A percentile compares a stretch with the other conserved stretches of the same genome.
phyloP scores from a whole-genome alignment of 129 eudicot species.

The Saussurea involucrata region DNA sequence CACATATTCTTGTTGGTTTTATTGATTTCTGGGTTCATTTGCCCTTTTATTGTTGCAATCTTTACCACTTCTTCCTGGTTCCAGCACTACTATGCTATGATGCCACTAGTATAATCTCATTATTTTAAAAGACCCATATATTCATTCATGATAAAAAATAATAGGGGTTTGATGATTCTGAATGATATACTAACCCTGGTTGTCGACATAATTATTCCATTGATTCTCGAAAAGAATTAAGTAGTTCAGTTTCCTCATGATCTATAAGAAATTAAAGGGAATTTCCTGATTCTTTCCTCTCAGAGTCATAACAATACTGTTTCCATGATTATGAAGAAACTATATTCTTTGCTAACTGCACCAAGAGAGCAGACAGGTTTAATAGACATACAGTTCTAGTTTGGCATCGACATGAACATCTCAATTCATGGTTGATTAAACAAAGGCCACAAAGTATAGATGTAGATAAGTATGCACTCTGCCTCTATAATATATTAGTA shows the following conservation, averaged over 20 bases:
- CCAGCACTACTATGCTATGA: constrained; percentile 1
- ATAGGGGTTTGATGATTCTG: constrained; percentile 20
- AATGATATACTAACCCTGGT: background rate
- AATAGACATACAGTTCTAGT: background rate
- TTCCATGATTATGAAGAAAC: background rate
- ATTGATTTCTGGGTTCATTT: constrained; percentile 16
- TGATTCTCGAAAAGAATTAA: background rate
- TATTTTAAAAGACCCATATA: background rate
- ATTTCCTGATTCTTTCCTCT: background rate
- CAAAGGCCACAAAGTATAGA: background rate
- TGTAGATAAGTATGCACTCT: background rate
- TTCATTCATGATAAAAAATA: constrained; percentile 14
- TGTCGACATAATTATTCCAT: background rate
- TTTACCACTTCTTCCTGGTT: constrained; percentile 17
- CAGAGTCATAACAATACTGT: background rate
- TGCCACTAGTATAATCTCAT: constrained; percentile 12
- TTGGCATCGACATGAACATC: background rate
- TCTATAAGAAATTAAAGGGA: background rate
- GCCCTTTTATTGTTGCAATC: constrained; percentile 4
- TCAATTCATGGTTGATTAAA: background rate
- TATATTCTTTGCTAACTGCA: background rate
- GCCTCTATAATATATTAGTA: constrained; percentile 3
- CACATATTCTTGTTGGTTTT: background rate
- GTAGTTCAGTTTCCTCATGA: background rate
- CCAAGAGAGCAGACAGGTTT: background rate